A percentile compares a stretch with the other conserved stretches of the same genome.
Evolutionary conservation across 1,284 basidiomycete species (phyloP).

Genomic region (Apiotrichum laibachii): DNA sequence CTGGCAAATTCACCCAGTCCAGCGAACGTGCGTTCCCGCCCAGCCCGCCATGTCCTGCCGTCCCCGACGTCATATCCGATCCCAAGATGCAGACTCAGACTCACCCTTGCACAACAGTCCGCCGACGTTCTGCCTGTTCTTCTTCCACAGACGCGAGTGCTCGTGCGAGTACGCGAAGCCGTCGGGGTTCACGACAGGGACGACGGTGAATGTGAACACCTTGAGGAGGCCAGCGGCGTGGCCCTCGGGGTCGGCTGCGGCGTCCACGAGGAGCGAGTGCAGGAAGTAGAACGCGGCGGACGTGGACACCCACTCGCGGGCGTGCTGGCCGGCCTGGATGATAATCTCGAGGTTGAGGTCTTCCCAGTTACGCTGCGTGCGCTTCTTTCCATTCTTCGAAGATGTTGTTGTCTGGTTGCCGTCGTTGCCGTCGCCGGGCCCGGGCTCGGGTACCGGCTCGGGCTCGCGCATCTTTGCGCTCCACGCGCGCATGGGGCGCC

Average conservation of each 20-base stretch:
- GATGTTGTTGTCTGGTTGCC: too few relatives aligned
- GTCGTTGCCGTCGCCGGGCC: conserved; percentile 7
- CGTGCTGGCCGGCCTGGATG: conserved; percentile 73
- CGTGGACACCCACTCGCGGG: conserved; percentile 80
- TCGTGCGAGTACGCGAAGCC: conserved; percentile 70
- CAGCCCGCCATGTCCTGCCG: too few relatives aligned
- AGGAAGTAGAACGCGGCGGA: conserved; percentile 70
- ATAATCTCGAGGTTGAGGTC: conserved; percentile 56
- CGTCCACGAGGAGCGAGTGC: conserved; percentile 63
- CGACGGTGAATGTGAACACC: conserved; percentile 67
- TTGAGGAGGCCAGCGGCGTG: conserved; percentile 56
- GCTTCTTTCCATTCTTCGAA: not conserved
- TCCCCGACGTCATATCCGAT: too few relatives aligned
- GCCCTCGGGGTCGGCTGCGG: conserved; percentile 47
- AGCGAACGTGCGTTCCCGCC: not conserved
- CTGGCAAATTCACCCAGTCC: too few relatives aligned
- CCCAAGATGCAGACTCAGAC: conserved; percentile 3
- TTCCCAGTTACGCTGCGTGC: not conserved
- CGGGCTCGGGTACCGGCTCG: conserved; percentile 14
- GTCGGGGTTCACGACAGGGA: conserved; percentile 79
- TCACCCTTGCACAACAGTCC: conserved; percentile 49
- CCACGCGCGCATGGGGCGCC: conserved; percentile 39
- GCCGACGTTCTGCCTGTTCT: conserved; percentile 64
- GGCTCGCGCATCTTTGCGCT: conserved; percentile 24
- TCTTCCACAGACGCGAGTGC: conserved; percentile 73